Conservation (phyloP, 352 stramenopile species). For the Hyaloperonospora brassicae region DNA sequence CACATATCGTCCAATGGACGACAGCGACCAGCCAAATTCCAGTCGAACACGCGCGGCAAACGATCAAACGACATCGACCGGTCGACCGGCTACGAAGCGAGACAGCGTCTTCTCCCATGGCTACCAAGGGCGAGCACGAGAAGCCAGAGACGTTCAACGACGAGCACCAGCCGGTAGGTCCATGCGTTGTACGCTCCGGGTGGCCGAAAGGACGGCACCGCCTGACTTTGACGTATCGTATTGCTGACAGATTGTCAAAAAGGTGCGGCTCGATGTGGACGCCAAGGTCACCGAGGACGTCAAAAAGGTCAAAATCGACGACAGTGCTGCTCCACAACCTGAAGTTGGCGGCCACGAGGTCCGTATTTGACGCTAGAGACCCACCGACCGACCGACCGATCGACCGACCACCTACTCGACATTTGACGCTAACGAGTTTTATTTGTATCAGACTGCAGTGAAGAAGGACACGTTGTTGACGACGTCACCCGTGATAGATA, state of each 20-base stretch:
- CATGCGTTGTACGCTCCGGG: neutral
- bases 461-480: conserved; percentile 8
- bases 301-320: conserved; percentile 37
- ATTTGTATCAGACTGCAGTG: conserved; percentile 1
- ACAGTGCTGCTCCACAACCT: conserved; percentile 18
- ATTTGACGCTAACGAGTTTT: conserved; percentile 4
- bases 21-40: conserved; percentile 23
- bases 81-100: neutral
- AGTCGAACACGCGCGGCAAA: conserved; percentile 9
- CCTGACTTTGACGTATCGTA: neutral
- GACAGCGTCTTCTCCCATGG: conserved; percentile 29
- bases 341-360: conserved; percentile 25
- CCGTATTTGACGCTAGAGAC: neutral
- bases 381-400: too few relatives aligned
- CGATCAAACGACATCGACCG: neutral
- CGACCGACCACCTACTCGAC: neutral
- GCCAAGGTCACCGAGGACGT: conserved; percentile 42
- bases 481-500: conserved; percentile 10
- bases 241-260: conserved; percentile 39
- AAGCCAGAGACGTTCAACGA: conserved; percentile 55
- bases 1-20: conserved; percentile 2
- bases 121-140: conserved; percentile 66
- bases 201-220: neutral
- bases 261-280: conserved; percentile 46
- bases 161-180: conserved; percentile 49